Conservation (phyloP, 176 grass and related monocot genomes). For the Carex littledalei region DNA sequence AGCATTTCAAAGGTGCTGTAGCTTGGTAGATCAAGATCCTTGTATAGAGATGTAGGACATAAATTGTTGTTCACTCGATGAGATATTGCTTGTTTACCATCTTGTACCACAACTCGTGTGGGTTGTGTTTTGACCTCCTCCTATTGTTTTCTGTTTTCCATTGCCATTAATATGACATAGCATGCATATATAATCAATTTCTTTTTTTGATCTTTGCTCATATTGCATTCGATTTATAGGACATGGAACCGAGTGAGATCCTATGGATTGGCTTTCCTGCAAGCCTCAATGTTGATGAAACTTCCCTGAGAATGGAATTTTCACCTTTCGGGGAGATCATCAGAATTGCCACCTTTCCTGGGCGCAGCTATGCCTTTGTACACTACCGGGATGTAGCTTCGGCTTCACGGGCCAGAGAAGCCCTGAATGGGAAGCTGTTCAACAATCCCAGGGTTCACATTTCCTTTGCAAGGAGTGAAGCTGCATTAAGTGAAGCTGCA, state of each 20-base stretch:
- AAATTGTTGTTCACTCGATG: not conserved
- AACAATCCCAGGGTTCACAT: constrained; percentile 87
- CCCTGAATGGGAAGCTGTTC: constrained; percentile 92
- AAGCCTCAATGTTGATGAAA: constrained; percentile 60
- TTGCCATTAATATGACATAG: not conserved
- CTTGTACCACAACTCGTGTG: not conserved
- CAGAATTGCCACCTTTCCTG: constrained; percentile 79
- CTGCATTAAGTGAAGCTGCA: constrained; percentile 37
- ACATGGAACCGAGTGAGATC: constrained; percentile 77
- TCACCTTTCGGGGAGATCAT: constrained; percentile 69
- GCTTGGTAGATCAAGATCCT: not conserved
- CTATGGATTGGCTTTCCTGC: constrained; percentile 91
- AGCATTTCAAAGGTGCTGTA: not conserved
- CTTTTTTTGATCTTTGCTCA: not conserved
- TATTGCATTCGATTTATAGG: constrained; percentile 5
- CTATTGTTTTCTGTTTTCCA: not conserved
- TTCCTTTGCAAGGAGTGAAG: constrained; percentile 78
- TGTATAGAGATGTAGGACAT: not conserved
- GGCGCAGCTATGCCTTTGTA: constrained; percentile 85
- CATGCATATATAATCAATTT: not conserved
- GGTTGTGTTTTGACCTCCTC: not conserved
- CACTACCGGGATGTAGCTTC: constrained; percentile 59
- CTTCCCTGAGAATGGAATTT: constrained; percentile 57
- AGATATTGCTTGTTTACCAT: not conserved
- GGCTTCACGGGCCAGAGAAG: constrained; percentile 85